A percentile compares a stretch with the other conserved stretches of the same genome.
phyloP scores from a whole-genome alignment of 352 stramenopile species.

The Phytophthora brassicae region DNA sequence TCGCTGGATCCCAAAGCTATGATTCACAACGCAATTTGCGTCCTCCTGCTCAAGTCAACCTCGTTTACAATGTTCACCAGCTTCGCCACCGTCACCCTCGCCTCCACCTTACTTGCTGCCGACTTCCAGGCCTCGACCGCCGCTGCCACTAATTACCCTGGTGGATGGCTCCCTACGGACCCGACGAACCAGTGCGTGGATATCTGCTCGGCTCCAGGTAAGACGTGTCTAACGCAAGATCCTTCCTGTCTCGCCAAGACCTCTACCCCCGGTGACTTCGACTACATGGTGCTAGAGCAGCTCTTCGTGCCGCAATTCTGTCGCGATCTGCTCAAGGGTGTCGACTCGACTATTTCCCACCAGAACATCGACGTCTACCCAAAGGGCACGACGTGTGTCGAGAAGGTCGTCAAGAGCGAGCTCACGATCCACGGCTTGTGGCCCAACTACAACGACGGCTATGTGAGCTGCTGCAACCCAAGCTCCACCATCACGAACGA shows the following conservation, averaged over 20 bases:
- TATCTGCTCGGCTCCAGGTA: slow-evolving; percentile 66
- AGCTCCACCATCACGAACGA: slow-evolving; percentile 55
- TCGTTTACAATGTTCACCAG: slow-evolving; percentile 11
- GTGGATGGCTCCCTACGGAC: slow-evolving; percentile 48
- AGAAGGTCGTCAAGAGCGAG: slow-evolving; percentile 47
- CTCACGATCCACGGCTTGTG: slow-evolving; percentile 78
- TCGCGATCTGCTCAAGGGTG: slow-evolving; percentile 64
- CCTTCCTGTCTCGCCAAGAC: slow-evolving; percentile 59
- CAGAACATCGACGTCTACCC: slow-evolving; percentile 74
- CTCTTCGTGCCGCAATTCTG: slow-evolving; percentile 83
- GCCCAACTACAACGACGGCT: slow-evolving; percentile 79
- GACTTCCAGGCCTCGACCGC: slow-evolving; percentile 24
- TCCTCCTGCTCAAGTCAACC: slow-evolving; percentile 4
- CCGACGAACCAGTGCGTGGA: slow-evolving; percentile 63
- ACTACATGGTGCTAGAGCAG: slow-evolving; percentile 79
- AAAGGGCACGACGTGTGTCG: slow-evolving; percentile 50
- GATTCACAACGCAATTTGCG: slow-evolving; percentile 19
- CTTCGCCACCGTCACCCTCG: slow-evolving; percentile 24
- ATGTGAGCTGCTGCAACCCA: slow-evolving; percentile 75
- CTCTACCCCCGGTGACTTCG: slow-evolving; percentile 60
- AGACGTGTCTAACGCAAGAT: slow-evolving; percentile 56
- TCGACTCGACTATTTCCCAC: slow-evolving; percentile 79
- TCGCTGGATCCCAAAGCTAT: slow-evolving; percentile 14
- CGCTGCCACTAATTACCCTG: slow-evolving; percentile 54
- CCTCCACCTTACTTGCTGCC: slow-evolving; percentile 29